These are phyloP conservation scores for Raphanus sativus DNA, from an alignment of 345 rosid species.

Conservation along the genomic window DNA sequence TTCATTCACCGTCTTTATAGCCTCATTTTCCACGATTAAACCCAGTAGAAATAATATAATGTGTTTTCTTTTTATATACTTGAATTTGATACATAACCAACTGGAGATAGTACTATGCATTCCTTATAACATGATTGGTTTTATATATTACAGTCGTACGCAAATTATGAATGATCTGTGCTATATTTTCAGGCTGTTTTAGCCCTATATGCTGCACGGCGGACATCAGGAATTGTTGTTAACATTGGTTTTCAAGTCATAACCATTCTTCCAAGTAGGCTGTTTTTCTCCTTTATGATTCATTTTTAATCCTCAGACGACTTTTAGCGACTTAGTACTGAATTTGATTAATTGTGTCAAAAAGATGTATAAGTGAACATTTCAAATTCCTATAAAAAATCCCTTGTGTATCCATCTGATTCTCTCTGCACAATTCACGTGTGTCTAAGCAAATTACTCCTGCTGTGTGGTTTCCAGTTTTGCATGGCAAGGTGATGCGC, in stretches of 20 bases:
- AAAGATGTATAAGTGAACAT: slow-evolving; percentile 11
- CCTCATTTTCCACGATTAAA: neutral
- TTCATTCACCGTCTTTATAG: neutral
- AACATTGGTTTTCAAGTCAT: slow-evolving; percentile 92
- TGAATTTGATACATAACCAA: slow-evolving; percentile 12
- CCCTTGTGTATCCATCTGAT: neutral
- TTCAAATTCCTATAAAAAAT: neutral
- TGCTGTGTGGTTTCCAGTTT: slow-evolving; percentile 50
- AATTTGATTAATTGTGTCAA: slow-evolving; percentile 7
- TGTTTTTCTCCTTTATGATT: neutral
- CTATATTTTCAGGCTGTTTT: slow-evolving; percentile 66
- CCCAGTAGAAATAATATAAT: neutral
- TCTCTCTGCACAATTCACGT: slow-evolving; percentile 4
- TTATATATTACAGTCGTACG: neutral
- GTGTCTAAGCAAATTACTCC: slow-evolving; percentile 26
- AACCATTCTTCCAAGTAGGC: slow-evolving; percentile 85
- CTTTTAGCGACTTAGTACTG: slow-evolving; percentile 5
- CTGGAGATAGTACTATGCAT: neutral
- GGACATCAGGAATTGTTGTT: slow-evolving; percentile 83
- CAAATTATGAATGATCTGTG: neutral
- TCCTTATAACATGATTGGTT: slow-evolving; percentile 5
- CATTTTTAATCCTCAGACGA: neutral
- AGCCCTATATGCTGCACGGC: slow-evolving; percentile 70
- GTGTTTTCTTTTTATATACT: neutral
- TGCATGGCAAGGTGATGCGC: slow-evolving; percentile 87